Percentiles rank a stretch among this genome's conserved stretches.
Conservation (phyloP, 257 asterid species). For the Schizonepeta tenuifolia region DNA sequence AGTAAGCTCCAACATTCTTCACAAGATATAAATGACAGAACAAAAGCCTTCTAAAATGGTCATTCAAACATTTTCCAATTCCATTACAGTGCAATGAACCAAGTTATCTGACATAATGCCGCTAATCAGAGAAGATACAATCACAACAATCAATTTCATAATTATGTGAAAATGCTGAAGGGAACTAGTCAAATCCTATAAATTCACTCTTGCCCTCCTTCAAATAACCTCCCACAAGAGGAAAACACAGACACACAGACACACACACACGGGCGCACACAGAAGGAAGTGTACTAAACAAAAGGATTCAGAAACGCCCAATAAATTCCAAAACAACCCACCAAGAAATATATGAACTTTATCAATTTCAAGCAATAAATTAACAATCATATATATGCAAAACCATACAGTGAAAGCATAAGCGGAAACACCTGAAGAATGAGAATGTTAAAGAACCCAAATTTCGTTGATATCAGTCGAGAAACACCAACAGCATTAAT, state of each 20-base stretch:
- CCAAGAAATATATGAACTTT: neutral
- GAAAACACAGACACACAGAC: neutral
- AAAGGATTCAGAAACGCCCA: neutral
- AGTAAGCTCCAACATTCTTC: constrained; percentile 14
- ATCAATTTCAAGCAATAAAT: constrained; percentile 8
- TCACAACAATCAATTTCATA: neutral
- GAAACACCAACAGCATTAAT: constrained; percentile 20
- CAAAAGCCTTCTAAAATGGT: neutral
- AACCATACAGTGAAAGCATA: neutral
- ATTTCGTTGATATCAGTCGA: neutral
- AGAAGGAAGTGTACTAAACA: neutral
- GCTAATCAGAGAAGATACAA: neutral
- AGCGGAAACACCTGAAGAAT: constrained; percentile 18
- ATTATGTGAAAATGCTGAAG: neutral
- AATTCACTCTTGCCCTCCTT: neutral
- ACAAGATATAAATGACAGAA: constrained; percentile 13
- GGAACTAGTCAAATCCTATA: neutral
- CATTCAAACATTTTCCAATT: constrained; percentile 5
- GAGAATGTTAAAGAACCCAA: neutral
- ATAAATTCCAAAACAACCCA: neutral
- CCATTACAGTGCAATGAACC: neutral
- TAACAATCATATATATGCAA: neutral
- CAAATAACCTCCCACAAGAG: neutral
- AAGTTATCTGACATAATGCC: neutral
- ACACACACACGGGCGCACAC: neutral